Evolutionary conservation across 148 eudicot species (phyloP).

Genomic region (Cornus kousa): DNA sequence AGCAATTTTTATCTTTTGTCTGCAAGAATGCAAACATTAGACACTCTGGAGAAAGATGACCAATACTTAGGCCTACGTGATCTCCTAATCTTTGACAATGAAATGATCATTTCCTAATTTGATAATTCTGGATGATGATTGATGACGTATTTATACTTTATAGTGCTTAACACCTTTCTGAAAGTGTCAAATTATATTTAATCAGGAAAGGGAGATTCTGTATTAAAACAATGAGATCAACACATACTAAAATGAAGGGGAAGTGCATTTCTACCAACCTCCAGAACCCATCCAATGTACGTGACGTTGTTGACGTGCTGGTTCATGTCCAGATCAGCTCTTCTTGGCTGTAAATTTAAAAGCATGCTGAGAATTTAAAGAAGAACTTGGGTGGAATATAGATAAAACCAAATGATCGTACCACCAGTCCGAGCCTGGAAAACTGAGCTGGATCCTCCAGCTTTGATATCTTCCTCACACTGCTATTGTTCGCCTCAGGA

Average conservation of each 20-base stretch:
- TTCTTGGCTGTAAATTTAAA: conserved; percentile 66
- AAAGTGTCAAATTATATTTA: neutral
- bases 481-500: conserved; percentile 81
- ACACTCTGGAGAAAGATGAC: neutral
- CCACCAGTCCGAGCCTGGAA: conserved; percentile 74
- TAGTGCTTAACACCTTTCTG: too few species aligned
- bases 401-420: conserved; percentile 26
- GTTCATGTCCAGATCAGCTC: conserved; percentile 98
- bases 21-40: neutral
- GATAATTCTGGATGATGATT: too few species aligned
- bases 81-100: neutral
- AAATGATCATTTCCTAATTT: neutral
- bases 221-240: neutral
- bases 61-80: neutral
- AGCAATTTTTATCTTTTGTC: neutral
- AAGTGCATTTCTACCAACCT: conserved; percentile 47
- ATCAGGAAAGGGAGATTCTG: neutral
- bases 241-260: neutral
- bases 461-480: conserved; percentile 82
- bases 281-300: conserved; percentile 90
- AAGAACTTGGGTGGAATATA: neutral
- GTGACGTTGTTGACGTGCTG: conserved; percentile 95
- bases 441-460: conserved; percentile 70
- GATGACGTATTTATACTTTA: too few species aligned
- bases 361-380: conserved; percentile 11